Conservation (phyloP, 371 early-diverging fungal species). For the Basidiobolus meristosporus region DNA sequence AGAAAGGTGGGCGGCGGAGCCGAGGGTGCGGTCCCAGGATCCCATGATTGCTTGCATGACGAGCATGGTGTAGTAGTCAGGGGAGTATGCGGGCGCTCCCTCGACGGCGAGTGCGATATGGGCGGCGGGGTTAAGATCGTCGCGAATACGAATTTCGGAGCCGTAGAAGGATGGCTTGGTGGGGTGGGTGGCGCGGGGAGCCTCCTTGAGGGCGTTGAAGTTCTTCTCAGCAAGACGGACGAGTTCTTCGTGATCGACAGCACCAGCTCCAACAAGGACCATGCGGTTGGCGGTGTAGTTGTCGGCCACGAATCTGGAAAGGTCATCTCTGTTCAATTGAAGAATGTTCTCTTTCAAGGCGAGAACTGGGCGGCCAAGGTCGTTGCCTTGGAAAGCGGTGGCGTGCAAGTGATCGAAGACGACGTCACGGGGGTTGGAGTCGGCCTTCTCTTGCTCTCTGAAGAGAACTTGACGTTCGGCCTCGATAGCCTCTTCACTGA, state of each 20-base stretch:
- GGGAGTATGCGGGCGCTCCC: constrained; percentile 85
- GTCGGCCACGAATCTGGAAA: constrained; percentile 62
- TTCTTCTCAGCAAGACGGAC: constrained; percentile 77
- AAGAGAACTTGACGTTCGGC: constrained; percentile 89
- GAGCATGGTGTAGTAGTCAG: constrained; percentile 88
- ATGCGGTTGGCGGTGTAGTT: constrained; percentile 94
- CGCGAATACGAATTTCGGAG: constrained; percentile 71
- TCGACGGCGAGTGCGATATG: constrained; percentile 94
- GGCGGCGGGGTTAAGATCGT: constrained; percentile 69
- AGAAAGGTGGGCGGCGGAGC: constrained; percentile 61
- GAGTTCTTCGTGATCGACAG: constrained; percentile 82
- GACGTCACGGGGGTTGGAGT: constrained; percentile 89
- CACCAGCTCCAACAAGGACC: constrained; percentile 89
- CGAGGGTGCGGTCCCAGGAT: constrained; percentile 86
- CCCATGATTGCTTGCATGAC: constrained; percentile 90
- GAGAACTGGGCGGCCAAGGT: constrained; percentile 86
- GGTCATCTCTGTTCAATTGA: constrained; percentile 61
- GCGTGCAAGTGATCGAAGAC: constrained; percentile 91
- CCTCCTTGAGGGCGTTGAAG: constrained; percentile 56
- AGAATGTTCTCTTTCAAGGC: constrained; percentile 86
- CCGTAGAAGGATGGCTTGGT: constrained; percentile 63
- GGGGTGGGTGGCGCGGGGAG: constrained; percentile 15
- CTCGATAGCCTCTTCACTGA: constrained; percentile 68
- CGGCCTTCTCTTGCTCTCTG: constrained; percentile 89
- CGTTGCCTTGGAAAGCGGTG: constrained; percentile 71